These are phyloP conservation scores for Ceratocystis ficicola DNA, from an alignment of 2,329 filamentous ascomycete species.

Conservation along the genomic window DNA sequence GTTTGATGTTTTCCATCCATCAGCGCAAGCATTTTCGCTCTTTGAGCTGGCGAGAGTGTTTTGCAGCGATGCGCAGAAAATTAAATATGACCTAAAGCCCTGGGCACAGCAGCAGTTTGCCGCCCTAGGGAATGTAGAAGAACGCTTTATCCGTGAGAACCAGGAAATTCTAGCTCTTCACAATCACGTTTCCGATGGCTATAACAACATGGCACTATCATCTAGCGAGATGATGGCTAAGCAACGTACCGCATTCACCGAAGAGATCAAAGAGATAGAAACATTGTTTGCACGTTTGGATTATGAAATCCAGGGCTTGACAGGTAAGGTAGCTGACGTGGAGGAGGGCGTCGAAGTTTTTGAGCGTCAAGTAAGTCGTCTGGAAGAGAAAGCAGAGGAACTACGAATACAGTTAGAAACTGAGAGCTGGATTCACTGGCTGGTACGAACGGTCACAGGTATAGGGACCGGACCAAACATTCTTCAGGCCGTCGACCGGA, in stretches of 20 bases:
- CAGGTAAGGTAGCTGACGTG: conserved; percentile 71
- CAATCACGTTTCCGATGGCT: conserved; percentile 56
- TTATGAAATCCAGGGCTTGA: conserved; percentile 76
- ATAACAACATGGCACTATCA: conserved; percentile 53
- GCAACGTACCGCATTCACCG: conserved; percentile 55
- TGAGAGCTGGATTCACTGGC: conserved; percentile 53
- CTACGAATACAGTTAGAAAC: conserved; percentile 51
- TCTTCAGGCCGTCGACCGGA: conserved; percentile 27
- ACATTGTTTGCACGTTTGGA: conserved; percentile 73
- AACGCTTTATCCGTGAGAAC: conserved; percentile 49
- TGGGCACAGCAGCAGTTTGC: conserved; percentile 51
- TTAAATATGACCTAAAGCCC: conserved; percentile 43
- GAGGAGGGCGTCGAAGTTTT: conserved; percentile 73
- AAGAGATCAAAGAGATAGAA: conserved; percentile 67
- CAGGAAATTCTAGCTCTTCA: conserved; percentile 56
- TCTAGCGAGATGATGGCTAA: conserved; percentile 57
- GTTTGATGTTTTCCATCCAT: conserved; percentile 26
- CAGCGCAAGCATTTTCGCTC: conserved; percentile 16
- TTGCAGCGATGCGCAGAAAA: conserved; percentile 39
- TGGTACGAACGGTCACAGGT: conserved; percentile 48
- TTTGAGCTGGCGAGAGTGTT: conserved; percentile 43
- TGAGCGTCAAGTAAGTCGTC: conserved; percentile 61
- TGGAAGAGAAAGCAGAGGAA: conserved; percentile 52
- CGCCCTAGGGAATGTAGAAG: conserved; percentile 47
- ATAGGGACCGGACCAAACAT: conserved; percentile 50